Conservation (phyloP, 2,329 filamentous ascomycete species). For the Trichoderma koningiopsis region DNA sequence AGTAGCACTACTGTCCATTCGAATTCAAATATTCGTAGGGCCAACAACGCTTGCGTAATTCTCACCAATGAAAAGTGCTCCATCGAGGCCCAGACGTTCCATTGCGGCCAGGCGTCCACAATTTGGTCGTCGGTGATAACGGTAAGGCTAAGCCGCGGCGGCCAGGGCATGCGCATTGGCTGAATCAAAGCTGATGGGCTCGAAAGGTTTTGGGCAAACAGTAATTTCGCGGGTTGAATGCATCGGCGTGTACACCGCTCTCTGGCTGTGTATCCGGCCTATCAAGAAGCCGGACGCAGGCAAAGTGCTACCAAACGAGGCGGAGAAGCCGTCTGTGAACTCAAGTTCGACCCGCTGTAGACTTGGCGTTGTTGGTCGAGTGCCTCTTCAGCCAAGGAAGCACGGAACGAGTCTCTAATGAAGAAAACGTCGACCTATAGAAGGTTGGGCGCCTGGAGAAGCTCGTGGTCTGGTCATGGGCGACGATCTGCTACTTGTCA, state of each 20-base stretch:
- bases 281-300: not conserved
- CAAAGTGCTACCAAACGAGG: not conserved
- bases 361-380: not conserved
- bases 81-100: slow-evolving; percentile 2
- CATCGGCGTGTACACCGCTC: slow-evolving; percentile 1
- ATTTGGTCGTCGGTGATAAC: not conserved
- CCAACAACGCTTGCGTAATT: not conserved
- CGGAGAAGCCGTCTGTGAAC: not conserved
- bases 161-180: slow-evolving; percentile 5
- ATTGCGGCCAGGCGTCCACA: slow-evolving; percentile 1
- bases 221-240: not conserved
- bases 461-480: not conserved
- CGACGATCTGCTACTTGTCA: slow-evolving; percentile 8
- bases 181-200: not conserved
- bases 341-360: slow-evolving; percentile 1
- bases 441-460: not conserved
- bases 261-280: not conserved
- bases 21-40: not conserved
- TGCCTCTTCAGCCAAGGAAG: not conserved
- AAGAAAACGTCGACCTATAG: not conserved
- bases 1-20: not conserved
- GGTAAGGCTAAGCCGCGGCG: slow-evolving; percentile 7
- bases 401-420: not conserved
- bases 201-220: not conserved
- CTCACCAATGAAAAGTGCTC: not conserved